Conservation (phyloP, 805 yeast genomes). For the Ogataea dorogensis region DNA sequence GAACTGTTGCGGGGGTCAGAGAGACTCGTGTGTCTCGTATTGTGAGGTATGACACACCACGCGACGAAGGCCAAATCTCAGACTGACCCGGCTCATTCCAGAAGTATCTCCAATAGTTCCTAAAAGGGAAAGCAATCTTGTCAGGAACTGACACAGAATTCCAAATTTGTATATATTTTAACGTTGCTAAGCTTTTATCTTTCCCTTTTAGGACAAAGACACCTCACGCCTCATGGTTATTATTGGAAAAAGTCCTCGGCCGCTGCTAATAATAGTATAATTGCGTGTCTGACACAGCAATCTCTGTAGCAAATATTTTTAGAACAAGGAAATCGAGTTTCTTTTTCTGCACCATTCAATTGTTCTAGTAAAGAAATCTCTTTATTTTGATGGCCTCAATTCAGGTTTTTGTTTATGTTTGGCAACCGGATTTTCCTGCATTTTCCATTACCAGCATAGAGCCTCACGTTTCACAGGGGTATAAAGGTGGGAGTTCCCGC, state of each 20-base stretch:
- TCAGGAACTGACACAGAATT: too few relatives aligned
- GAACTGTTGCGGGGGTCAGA: too few relatives aligned
- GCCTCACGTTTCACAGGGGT: conserved; percentile 4
- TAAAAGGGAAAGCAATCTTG: neutral
- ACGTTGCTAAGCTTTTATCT: conserved; percentile 1
- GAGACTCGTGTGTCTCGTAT: too few relatives aligned
- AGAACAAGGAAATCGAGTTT: neutral
- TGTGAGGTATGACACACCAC: too few relatives aligned
- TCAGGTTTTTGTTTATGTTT: conserved; percentile 17
- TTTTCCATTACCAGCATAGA: conserved; percentile 11
- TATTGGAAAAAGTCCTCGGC: neutral
- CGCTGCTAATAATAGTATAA: conserved; percentile 6
- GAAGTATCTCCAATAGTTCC: neutral
- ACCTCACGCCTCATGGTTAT: too few relatives aligned
- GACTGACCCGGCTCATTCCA: too few relatives aligned
- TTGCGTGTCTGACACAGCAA: conserved; percentile 8
- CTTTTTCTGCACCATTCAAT: conserved; percentile 3
- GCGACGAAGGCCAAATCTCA: too few relatives aligned
- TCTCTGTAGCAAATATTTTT: conserved; percentile 5
- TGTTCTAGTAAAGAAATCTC: conserved; percentile 1
- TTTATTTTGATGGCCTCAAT: conserved; percentile 2
- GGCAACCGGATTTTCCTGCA: conserved; percentile 11
- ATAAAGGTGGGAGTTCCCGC: conserved; percentile 11
- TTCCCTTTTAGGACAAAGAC: neutral
- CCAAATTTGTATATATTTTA: neutral